phyloP scores from a whole-genome alignment of 2,329 filamentous ascomycete genomes.

The Alternaria rosae region DNA sequence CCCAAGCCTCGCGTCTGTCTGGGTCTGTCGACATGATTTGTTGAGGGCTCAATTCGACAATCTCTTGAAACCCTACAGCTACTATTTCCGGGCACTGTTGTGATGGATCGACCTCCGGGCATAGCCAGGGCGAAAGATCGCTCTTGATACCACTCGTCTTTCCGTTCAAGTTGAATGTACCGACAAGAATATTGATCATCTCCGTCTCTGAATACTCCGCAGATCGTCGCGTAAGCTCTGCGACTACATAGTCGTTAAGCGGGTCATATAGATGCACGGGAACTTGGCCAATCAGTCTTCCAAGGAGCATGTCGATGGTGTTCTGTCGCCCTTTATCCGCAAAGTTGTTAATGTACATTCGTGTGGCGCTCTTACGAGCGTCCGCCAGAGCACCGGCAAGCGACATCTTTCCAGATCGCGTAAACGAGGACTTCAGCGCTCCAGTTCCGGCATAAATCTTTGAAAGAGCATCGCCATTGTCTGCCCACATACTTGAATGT shows the following conservation, averaged over 20 bases:
- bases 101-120: constrained; percentile 67
- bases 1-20: constrained; percentile 83
- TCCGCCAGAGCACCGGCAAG: constrained; percentile 93
- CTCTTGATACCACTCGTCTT: constrained; percentile 77
- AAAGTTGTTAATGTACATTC: constrained; percentile 98
- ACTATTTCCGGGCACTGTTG: constrained; percentile 80
- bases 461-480: constrained; percentile 93
- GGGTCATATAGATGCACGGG: constrained; percentile 91
- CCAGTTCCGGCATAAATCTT: constrained; percentile 97
- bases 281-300: constrained; percentile 80
- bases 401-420: constrained; percentile 93
- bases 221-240: constrained; percentile 72
- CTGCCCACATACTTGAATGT: constrained; percentile 94
- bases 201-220: constrained; percentile 78
- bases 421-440: constrained; percentile 94
- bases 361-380: constrained; percentile 89
- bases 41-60: constrained; percentile 95
- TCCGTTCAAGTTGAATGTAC: constrained; percentile 95
- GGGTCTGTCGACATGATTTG: constrained; percentile 99
- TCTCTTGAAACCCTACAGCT: constrained; percentile 94
- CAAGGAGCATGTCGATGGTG: constrained; percentile 92
- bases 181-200: constrained; percentile 80
- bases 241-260: constrained; percentile 86
- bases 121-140: constrained; percentile 87
- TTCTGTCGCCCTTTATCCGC: constrained; percentile 91